Percentiles rank a stretch among this genome's conserved stretches.
Evolutionary conservation across 768 basidiomycete species (phyloP).

Genomic region (Amanita fuliginea): DNA sequence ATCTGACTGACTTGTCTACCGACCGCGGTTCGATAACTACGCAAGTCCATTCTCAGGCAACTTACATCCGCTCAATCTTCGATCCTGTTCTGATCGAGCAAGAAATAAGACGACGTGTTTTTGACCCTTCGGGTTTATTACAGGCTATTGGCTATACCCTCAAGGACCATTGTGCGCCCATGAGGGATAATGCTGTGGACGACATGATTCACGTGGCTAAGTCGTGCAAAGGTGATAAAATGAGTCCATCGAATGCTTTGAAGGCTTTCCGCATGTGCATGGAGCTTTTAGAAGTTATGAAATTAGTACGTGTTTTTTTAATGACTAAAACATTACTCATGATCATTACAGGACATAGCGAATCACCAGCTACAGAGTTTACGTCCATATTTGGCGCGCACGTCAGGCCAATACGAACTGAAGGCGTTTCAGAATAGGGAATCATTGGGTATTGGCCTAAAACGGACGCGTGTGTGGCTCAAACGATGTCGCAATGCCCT

Average conservation of each 20-base stretch:
- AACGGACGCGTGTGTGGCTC: slow-evolving; percentile 58
- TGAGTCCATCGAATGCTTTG: slow-evolving; percentile 53
- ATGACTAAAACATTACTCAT: slow-evolving; percentile 12
- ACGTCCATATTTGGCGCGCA: slow-evolving; percentile 80
- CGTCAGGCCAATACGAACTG: slow-evolving; percentile 71
- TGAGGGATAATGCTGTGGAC: slow-evolving; percentile 79
- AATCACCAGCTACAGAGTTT: slow-evolving; percentile 91
- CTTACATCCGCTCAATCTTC: slow-evolving; percentile 61
- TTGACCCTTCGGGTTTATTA: slow-evolving; percentile 75
- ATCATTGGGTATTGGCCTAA: slow-evolving; percentile 32
- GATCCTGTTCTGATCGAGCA: slow-evolving; percentile 78
- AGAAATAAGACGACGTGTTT: slow-evolving; percentile 66
- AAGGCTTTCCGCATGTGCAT: slow-evolving; percentile 73
- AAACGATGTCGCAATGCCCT: slow-evolving; percentile 36
- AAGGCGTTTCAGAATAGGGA: slow-evolving; percentile 60
- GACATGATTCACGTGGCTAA: slow-evolving; percentile 68
- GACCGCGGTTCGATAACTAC: slow-evolving; percentile 47
- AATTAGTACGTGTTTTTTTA: slow-evolving; percentile 52
- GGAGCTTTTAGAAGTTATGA: slow-evolving; percentile 92
- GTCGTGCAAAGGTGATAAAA: slow-evolving; percentile 41
- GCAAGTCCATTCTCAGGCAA: slow-evolving; percentile 51
- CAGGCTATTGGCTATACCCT: slow-evolving; percentile 68
- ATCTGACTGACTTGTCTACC: slow-evolving; percentile 46
- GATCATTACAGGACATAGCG: slow-evolving; percentile 68
- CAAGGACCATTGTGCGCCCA: slow-evolving; percentile 88